Conservation (phyloP, 2,329 filamentous ascomycete species). For the Akanthomyces dipterigenus region DNA sequence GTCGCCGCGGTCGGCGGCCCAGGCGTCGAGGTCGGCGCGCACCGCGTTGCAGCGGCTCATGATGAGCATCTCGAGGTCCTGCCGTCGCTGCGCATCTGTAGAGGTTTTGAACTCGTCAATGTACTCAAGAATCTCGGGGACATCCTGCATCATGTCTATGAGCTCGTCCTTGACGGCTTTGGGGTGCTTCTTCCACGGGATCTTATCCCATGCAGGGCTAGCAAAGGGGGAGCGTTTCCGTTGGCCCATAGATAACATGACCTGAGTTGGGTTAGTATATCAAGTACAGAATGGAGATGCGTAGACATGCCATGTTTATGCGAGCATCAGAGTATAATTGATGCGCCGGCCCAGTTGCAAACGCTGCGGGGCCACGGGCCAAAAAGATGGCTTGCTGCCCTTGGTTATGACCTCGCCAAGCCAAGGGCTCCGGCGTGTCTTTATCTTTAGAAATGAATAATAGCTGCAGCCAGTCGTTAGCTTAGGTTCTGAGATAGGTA, state of each 20-base stretch:
- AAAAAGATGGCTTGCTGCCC: constrained; percentile 16
- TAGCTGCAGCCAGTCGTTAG: constrained; percentile 2
- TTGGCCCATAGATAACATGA: constrained; percentile 14
- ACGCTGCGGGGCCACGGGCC: constrained; percentile 13
- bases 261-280: background rate
- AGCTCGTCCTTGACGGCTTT: constrained; percentile 25
- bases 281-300: background rate
- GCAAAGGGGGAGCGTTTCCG: constrained; percentile 21
- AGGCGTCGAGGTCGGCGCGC: constrained; percentile 7
- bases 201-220: constrained; percentile 24
- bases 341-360: constrained; percentile 15
- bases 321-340: constrained; percentile 18
- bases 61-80: constrained; percentile 9
- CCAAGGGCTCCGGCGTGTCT: constrained; percentile 10
- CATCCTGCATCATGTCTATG: constrained; percentile 24
- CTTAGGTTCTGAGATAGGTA: background rate
- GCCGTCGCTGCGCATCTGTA: background rate
- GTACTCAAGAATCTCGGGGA: constrained; percentile 21
- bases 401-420: constrained; percentile 15
- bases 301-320: constrained; percentile 16
- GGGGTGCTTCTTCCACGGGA: constrained; percentile 24
- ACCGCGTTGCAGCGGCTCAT: constrained; percentile 13
- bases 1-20: constrained; percentile 13
- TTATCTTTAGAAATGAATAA: constrained; percentile 16
- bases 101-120: constrained; percentile 20